These are phyloP conservation scores for Xylaria sp. DNA, from an alignment of 2,329 filamentous ascomycete genomes.

Conservation along the genomic window DNA sequence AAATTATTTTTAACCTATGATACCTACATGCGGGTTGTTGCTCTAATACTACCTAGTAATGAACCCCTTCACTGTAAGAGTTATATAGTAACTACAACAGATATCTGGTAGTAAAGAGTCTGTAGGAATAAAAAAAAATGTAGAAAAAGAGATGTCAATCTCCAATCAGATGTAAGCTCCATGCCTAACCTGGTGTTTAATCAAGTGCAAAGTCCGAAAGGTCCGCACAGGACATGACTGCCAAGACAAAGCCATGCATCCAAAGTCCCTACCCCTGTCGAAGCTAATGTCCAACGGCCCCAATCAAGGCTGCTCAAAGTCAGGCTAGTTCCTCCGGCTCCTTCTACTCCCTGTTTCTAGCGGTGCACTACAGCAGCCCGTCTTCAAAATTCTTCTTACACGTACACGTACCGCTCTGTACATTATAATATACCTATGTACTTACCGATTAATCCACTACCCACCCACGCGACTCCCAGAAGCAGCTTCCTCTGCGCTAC, in stretches of 20 bases:
- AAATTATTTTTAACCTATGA: too few relatives aligned
- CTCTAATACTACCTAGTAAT: too few relatives aligned
- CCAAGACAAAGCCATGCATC: slow-evolving; percentile 31
- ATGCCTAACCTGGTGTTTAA: neutral
- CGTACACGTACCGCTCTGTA: neutral
- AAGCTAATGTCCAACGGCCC: slow-evolving; percentile 33
- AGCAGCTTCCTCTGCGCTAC: slow-evolving; percentile 11
- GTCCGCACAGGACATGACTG: slow-evolving; percentile 25
- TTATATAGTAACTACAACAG: neutral
- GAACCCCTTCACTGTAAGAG: too few relatives aligned
- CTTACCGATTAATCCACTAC: neutral
- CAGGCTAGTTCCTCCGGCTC: slow-evolving; percentile 24
- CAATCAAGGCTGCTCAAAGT: slow-evolving; percentile 24
- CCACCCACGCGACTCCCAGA: neutral
- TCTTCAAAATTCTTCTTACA: slow-evolving; percentile 15
- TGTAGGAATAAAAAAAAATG: too few relatives aligned
- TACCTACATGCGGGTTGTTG: too few relatives aligned
- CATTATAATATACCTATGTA: neutral
- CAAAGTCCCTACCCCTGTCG: slow-evolving; percentile 18
- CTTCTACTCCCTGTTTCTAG: slow-evolving; percentile 26
- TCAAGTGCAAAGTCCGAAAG: slow-evolving; percentile 22
- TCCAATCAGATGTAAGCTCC: slow-evolving; percentile 16
- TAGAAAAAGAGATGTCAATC: neutral
- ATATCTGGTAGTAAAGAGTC: neutral
- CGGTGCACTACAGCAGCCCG: slow-evolving; percentile 9